These are phyloP conservation scores for Cryptococcus depauperatus DNA, from an alignment of 1,284 basidiomycete genomes.

Conservation along the genomic window DNA sequence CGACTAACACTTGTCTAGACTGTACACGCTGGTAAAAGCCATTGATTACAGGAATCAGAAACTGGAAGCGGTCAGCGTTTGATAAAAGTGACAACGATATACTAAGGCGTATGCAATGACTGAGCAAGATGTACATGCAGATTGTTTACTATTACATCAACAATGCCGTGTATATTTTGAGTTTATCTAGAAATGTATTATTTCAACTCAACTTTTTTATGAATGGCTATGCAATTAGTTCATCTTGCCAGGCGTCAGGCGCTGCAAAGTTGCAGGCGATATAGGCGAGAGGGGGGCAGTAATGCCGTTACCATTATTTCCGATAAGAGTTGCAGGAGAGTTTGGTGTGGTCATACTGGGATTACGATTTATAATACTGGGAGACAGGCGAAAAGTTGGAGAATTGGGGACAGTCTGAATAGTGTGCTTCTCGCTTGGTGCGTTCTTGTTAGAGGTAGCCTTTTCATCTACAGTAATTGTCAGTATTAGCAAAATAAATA, in stretches of 20 bases:
- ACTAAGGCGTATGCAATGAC: not conserved
- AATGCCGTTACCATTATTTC: not conserved
- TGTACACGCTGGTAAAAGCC: slow-evolving; percentile 41
- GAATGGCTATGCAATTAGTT: too few species aligned
- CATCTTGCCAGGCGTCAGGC: slow-evolving; percentile 2
- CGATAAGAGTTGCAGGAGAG: not conserved
- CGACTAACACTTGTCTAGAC: too few species aligned
- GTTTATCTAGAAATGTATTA: too few species aligned
- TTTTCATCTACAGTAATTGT: not conserved
- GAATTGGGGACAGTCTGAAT: not conserved
- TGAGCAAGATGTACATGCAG: not conserved
- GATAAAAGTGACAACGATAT: not conserved
- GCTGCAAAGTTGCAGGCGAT: not conserved
- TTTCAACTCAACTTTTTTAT: too few species aligned
- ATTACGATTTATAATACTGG: too few species aligned
- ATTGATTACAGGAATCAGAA: slow-evolving; percentile 40
- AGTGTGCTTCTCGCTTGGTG: not conserved
- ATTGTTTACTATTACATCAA: not conserved
- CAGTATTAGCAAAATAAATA: not conserved
- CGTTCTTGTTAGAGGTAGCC: not conserved
- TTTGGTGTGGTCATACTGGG: not conserved
- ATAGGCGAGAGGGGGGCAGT: not conserved
- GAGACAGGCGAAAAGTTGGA: too few species aligned
- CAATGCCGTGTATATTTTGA: too few species aligned
- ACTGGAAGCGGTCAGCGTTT: slow-evolving; percentile 19